These are phyloP conservation scores for Hymenoscyphus salicellus DNA, from an alignment of 2,329 filamentous ascomycete species.

Conservation along the genomic window DNA sequence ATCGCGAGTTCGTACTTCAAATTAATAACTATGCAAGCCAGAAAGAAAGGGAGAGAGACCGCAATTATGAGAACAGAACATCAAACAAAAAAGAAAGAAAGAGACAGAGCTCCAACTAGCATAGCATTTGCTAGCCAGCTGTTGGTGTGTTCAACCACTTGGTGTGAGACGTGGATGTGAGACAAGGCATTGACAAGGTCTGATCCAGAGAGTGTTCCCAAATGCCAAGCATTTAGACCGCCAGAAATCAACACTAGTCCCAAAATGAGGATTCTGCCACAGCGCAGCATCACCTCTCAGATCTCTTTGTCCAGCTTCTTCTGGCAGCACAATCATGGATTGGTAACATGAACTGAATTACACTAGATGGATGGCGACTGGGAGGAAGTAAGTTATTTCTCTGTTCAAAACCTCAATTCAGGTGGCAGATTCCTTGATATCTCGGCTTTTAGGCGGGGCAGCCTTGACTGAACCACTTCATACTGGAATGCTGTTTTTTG, in stretches of 20 bases:
- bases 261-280: too few relatives aligned
- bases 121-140: not conserved
- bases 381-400: slow-evolving; percentile 55
- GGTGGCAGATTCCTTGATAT: not conserved
- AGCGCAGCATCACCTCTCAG: not conserved
- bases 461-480: slow-evolving; percentile 16
- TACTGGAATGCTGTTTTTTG: slow-evolving; percentile 8
- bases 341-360: slow-evolving; percentile 18
- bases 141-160: not conserved
- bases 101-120: not conserved
- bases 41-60: not conserved
- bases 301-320: slow-evolving; percentile 1
- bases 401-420: slow-evolving; percentile 8
- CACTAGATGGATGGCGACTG: slow-evolving; percentile 61
- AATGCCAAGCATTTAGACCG: too few relatives aligned
- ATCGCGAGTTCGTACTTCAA: slow-evolving; percentile 14
- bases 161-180: slow-evolving; percentile 1
- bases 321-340: slow-evolving; percentile 21
- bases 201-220: not conserved
- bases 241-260: too few relatives aligned
- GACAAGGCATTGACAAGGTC: not conserved
- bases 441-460: slow-evolving; percentile 19
- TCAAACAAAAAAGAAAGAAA: slow-evolving; percentile 1
- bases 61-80: not conserved
- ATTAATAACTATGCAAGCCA: not conserved